Conservation (phyloP, 176 grass and related monocot genomes). For the Microstegium vimineum region DNA sequence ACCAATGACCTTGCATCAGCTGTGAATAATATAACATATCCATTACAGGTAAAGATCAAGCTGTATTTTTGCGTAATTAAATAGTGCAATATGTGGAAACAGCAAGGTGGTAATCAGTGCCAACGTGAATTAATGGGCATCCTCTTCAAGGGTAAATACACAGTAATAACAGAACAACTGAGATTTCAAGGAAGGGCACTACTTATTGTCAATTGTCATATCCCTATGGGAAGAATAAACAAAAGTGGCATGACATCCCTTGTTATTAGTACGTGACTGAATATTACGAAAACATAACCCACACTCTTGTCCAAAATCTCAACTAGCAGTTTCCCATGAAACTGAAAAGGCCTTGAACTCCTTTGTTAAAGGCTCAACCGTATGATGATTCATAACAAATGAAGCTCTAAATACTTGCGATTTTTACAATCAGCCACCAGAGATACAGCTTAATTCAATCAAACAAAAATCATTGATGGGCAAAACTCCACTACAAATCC, state of each 20-base stretch:
- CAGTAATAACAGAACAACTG: background rate
- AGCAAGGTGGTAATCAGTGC: background rate
- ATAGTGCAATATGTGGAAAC: background rate
- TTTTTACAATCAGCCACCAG: background rate
- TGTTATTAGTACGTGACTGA: background rate
- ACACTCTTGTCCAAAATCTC: background rate
- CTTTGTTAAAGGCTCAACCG: background rate
- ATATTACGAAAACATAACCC: background rate
- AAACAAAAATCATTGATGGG: background rate
- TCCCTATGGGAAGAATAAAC: background rate
- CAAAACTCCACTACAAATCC: too few species aligned
- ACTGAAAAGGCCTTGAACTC: background rate
- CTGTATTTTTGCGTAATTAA: background rate
- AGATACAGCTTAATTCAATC: background rate
- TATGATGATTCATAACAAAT: background rate
- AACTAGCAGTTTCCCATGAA: background rate
- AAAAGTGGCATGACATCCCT: background rate
- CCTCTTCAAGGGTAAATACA: background rate
- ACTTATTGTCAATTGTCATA: background rate
- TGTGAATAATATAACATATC: constrained; percentile 27
- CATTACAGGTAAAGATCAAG: constrained; percentile 14
- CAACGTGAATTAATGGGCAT: background rate
- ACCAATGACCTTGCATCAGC: constrained; percentile 99
- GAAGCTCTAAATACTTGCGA: background rate
- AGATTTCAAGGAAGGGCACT: background rate